Evolutionary conservation across 1,139 yeast genomes (phyloP).

Genomic region (Yamadazyma diospyri): DNA sequence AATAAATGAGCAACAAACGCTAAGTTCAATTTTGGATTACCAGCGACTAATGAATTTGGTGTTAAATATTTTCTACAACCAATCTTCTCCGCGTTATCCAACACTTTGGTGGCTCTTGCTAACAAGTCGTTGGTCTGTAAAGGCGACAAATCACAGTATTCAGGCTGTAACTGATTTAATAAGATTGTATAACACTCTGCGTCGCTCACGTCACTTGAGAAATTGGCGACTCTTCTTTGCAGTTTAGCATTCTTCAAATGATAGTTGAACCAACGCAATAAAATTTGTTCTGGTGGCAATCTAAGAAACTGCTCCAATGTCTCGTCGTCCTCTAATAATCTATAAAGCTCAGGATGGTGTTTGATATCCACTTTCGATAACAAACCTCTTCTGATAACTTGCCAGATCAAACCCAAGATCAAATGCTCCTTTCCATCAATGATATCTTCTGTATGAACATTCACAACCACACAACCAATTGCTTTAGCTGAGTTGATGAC

Average conservation of each 20-base stretch:
- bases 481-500: slow-evolving; percentile 98
- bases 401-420: slow-evolving; percentile 96
- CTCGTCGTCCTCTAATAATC: slow-evolving; percentile 93
- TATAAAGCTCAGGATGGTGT: slow-evolving; percentile 92
- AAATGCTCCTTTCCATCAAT: slow-evolving; percentile 96
- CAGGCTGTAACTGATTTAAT: slow-evolving; percentile 85
- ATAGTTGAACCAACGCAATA: slow-evolving; percentile 95
- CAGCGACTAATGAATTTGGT: slow-evolving; percentile 88
- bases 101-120: slow-evolving; percentile 81
- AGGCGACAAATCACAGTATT: slow-evolving; percentile 75
- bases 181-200: slow-evolving; percentile 94
- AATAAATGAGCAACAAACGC: slow-evolving; percentile 97
- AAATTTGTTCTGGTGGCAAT: slow-evolving; percentile 95
- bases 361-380: slow-evolving; percentile 93
- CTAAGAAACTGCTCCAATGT: slow-evolving; percentile 94
- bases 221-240: slow-evolving; percentile 79
- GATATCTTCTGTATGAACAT: slow-evolving; percentile 95
- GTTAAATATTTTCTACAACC: slow-evolving; percentile 94
- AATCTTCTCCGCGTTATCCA: slow-evolving; percentile 82
- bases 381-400: slow-evolving; percentile 92
- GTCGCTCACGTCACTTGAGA: slow-evolving; percentile 84
- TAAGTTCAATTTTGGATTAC: slow-evolving; percentile 92
- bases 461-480: slow-evolving; percentile 96
- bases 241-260: slow-evolving; percentile 94
- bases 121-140: slow-evolving; percentile 70